Evolutionary conservation across 129 eudicot species (phyloP).

Genomic region (Dittrichia graveolens): DNA sequence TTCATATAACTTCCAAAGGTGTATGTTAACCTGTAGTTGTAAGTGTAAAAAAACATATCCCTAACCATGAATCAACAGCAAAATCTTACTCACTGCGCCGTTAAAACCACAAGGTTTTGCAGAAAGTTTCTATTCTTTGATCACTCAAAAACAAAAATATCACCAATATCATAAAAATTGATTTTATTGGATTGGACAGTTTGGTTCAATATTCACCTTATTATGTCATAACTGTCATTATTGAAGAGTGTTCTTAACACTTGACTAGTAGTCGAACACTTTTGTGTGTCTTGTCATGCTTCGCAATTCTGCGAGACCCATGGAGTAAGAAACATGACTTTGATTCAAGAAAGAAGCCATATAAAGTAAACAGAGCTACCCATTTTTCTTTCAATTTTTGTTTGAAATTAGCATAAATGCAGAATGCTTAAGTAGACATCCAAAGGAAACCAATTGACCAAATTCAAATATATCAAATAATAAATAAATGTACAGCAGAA

Average conservation of each 20-base stretch:
- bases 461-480: conserved; percentile 10
- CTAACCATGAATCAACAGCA: conserved; percentile 10
- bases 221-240: neutral
- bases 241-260: neutral
- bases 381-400: neutral
- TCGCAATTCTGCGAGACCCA: neutral
- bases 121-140: neutral
- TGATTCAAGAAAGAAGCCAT: conserved; percentile 11
- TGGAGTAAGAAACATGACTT: conserved; percentile 3
- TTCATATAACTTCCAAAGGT: neutral
- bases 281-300: too few species aligned
- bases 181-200: neutral
- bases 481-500: conserved; percentile 12
- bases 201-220: conserved; percentile 11
- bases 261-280: neutral
- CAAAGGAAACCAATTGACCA: neutral
- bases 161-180: conserved; percentile 3
- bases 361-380: neutral
- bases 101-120: neutral
- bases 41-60: neutral
- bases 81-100: neutral
- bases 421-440: neutral
- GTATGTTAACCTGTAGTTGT: too few species aligned
- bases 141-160: neutral
- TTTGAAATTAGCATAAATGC: neutral